Evolutionary conservation across 306 rosid species (phyloP).

Genomic region (Cucurbita argyrosperma): DNA sequence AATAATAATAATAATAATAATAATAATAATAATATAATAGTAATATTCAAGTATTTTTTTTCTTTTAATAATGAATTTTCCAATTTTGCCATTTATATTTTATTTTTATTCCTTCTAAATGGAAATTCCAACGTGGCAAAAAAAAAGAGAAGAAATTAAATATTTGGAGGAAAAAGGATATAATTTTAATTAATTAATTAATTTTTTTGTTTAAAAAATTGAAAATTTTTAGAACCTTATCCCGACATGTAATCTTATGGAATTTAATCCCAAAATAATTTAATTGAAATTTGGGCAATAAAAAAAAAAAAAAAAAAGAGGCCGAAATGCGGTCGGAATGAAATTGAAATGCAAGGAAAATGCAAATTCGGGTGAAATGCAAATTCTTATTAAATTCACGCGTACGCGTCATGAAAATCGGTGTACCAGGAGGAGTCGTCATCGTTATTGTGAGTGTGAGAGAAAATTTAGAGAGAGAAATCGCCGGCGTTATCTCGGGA

Average conservation of each 20-base stretch:
- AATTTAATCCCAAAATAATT: not conserved
- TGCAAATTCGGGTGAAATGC: conserved; percentile 38
- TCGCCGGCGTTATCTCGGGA: conserved; percentile 45
- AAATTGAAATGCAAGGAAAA: conserved; percentile 67
- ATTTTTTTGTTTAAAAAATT: not conserved
- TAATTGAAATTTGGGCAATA: not conserved
- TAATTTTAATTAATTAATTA: not conserved
- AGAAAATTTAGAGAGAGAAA: conserved; percentile 21
- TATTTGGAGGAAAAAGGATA: not conserved
- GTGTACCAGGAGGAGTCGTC: conserved; percentile 42
- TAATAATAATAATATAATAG: too few species aligned
- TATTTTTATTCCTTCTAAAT: not conserved
- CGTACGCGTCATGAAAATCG: conserved; percentile 67
- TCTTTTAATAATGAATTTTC: not conserved
- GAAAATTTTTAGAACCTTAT: not conserved
- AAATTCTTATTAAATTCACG: conserved; percentile 68
- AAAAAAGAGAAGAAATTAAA: not conserved
- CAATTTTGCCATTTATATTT: not conserved
- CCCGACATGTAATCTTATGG: not conserved
- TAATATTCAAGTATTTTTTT: too few species aligned
- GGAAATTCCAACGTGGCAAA: not conserved
- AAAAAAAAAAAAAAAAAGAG: conserved; percentile 23
- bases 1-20: too few species aligned
- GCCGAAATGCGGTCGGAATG: conserved; percentile 88
- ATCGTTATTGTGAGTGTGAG: conserved; percentile 15